These are phyloP conservation scores for Zychaea mexicana DNA, from an alignment of 371 early-diverging fungal genomes.

Conservation along the genomic window DNA sequence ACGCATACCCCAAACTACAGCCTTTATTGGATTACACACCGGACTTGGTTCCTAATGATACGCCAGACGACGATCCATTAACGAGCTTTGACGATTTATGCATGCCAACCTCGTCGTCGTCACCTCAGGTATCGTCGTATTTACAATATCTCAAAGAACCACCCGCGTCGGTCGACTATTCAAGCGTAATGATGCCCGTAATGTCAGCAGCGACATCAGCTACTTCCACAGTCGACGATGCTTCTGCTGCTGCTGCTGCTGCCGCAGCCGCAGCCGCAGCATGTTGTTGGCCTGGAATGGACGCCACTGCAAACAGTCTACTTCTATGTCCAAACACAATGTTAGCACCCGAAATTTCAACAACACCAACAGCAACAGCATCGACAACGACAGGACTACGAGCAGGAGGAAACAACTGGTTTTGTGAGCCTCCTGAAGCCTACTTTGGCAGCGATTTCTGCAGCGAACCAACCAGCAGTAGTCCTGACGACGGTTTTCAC, in stretches of 20 bases:
- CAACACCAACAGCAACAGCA: background rate
- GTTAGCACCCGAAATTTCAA: constrained; percentile 9
- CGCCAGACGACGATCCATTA: constrained; percentile 18
- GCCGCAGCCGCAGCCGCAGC: background rate
- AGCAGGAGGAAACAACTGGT: constrained; percentile 5
- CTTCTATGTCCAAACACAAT: background rate
- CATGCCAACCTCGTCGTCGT: constrained; percentile 6
- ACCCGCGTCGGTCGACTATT: constrained; percentile 1
- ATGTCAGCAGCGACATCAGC: too few relatives aligned
- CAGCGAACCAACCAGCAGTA: background rate
- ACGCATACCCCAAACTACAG: background rate
- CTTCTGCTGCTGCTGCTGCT: too few relatives aligned
- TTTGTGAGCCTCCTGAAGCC: constrained; percentile 23
- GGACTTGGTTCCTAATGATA: constrained; percentile 13
- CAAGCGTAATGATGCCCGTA: background rate
- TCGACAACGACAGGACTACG: constrained; percentile 21
- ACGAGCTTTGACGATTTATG: constrained; percentile 16
- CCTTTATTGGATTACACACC: constrained; percentile 19
- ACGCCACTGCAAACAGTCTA: constrained; percentile 1
- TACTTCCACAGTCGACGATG: constrained; percentile 5
- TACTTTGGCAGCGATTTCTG: constrained; percentile 11
- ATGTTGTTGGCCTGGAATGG: constrained; percentile 2
- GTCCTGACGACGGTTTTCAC: background rate
- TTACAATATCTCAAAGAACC: constrained; percentile 20
- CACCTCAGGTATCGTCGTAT: constrained; percentile 15